Percentiles rank a stretch among this genome's conserved stretches.
These are phyloP conservation scores for Taiwanofungus camphoratus DNA, from an alignment of 1,284 basidiomycete species.

Conservation along the genomic window DNA sequence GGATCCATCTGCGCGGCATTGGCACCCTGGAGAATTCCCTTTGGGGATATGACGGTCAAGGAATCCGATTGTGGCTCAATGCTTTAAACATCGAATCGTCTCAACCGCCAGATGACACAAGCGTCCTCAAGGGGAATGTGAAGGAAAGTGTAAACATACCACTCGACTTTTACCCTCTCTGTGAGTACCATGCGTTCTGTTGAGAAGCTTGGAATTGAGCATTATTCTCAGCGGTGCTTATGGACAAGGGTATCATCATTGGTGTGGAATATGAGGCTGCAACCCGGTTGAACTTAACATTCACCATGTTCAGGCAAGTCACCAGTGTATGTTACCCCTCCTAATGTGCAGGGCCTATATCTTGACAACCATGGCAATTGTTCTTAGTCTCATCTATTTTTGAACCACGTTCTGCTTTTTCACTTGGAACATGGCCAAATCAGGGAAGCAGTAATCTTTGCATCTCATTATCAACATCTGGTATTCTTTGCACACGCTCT, in stretches of 20 bases:
- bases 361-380: neutral
- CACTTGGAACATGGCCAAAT: conserved; percentile 73
- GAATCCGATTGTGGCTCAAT: conserved; percentile 92
- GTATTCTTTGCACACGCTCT: conserved; percentile 93
- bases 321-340: conserved; percentile 64
- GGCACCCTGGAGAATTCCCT: conserved; percentile 92
- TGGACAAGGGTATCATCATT: conserved; percentile 98
- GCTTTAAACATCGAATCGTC: conserved; percentile 82
- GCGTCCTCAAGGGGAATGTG: conserved; percentile 54
- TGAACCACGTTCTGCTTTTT: conserved; percentile 87
- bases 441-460: conserved; percentile 80
- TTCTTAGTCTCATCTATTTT: conserved; percentile 82
- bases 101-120: conserved; percentile 31
- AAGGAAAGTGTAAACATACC: conserved; percentile 90
- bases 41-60: conserved; percentile 93
- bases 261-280: conserved; percentile 89
- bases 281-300: conserved; percentile 74
- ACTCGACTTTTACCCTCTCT: conserved; percentile 93
- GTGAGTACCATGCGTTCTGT: conserved; percentile 43
- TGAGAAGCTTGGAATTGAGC: conserved; percentile 2
- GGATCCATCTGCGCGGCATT: conserved; percentile 94
- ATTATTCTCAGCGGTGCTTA: conserved; percentile 70
- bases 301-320: conserved; percentile 87
- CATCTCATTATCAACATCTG: conserved; percentile 81
- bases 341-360: neutral